Percentiles rank a stretch among this genome's conserved stretches.
These are phyloP conservation scores for Tetracladium marchalianum DNA, from an alignment of 495 filamentous ascomycete species.

Conservation along the genomic window DNA sequence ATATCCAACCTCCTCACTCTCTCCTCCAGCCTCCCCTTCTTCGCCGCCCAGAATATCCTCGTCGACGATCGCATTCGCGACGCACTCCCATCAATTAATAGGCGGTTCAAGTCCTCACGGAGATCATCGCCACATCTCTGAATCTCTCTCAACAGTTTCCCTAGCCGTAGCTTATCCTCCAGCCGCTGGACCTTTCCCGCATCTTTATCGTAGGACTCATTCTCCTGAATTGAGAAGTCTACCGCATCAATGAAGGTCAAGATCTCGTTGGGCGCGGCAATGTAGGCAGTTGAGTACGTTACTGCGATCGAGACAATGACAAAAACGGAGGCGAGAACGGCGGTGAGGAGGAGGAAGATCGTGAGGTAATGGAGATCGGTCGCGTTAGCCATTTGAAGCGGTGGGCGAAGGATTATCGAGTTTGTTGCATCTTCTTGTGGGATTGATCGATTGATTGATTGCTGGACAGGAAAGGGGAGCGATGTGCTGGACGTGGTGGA, in stretches of 20 bases:
- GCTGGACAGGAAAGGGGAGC: too few species aligned
- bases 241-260: slow-evolving; percentile 37
- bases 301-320: slow-evolving; percentile 30
- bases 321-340: slow-evolving; percentile 34
- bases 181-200: slow-evolving; percentile 37
- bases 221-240: slow-evolving; percentile 38
- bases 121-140: slow-evolving; percentile 43
- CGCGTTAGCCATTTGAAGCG: slow-evolving; percentile 12
- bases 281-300: slow-evolving; percentile 34
- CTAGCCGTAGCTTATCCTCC: slow-evolving; percentile 41
- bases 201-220: slow-evolving; percentile 45
- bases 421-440: slow-evolving; percentile 8
- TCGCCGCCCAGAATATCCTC: slow-evolving; percentile 37
- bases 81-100: slow-evolving; percentile 33
- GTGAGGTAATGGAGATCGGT: slow-evolving; percentile 30
- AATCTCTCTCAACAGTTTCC: slow-evolving; percentile 40
- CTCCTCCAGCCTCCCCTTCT: slow-evolving; percentile 34
- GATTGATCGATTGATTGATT: too few species aligned
- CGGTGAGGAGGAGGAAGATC: slow-evolving; percentile 35
- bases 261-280: slow-evolving; percentile 38
- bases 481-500: too few species aligned
- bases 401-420: slow-evolving; percentile 1
- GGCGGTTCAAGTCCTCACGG: slow-evolving; percentile 35
- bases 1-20: slow-evolving; percentile 48
- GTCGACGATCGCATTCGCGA: slow-evolving; percentile 34